Conservation (phyloP, 495 filamentous ascomycete genomes). For the Cenococcum geophilum region DNA sequence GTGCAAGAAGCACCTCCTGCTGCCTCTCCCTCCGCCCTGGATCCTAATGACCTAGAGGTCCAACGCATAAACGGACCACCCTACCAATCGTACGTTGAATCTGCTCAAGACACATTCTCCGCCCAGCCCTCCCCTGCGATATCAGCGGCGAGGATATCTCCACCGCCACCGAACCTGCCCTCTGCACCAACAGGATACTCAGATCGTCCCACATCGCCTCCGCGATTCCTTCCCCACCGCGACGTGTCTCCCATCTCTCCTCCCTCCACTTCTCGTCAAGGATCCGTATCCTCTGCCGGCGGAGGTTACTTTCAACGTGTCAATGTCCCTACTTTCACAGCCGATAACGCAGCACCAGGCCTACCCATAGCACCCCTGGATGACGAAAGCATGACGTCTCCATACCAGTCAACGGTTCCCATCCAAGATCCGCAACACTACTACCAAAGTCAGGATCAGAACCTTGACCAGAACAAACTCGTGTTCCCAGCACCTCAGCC, state of each 20-base stretch:
- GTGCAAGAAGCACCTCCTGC: constrained; percentile 47
- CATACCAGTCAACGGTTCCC: constrained; percentile 2
- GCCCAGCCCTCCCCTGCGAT: constrained; percentile 45
- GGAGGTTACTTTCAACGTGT: constrained; percentile 51
- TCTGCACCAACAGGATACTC: constrained; percentile 17
- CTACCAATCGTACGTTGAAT: constrained; percentile 32
- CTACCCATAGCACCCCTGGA: constrained; percentile 25
- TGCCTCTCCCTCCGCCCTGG: constrained; percentile 39
- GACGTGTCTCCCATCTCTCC: constrained; percentile 42
- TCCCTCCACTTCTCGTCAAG: constrained; percentile 19
- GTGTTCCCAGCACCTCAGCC: constrained; percentile 17
- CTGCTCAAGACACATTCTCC: constrained; percentile 33
- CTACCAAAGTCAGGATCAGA: constrained; percentile 17
- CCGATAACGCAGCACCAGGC: constrained; percentile 22
- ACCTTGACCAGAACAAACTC: constrained; percentile 7
- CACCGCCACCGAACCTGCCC: constrained; percentile 17
- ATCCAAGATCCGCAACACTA: constrained; percentile 18
- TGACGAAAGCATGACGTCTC: constrained; percentile 20
- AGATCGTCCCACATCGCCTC: constrained; percentile 16
- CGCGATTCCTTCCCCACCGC: constrained; percentile 23
- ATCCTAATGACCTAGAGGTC: constrained; percentile 58
- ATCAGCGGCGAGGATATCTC: constrained; percentile 18
- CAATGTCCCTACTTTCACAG: constrained; percentile 39
- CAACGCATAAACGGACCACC: constrained; percentile 45
- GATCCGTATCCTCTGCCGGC: constrained; percentile 39